Base-by-base conservation (phyloP, 1,284 basidiomycete genomes). In the Leccinum griseonigrum region DNA sequence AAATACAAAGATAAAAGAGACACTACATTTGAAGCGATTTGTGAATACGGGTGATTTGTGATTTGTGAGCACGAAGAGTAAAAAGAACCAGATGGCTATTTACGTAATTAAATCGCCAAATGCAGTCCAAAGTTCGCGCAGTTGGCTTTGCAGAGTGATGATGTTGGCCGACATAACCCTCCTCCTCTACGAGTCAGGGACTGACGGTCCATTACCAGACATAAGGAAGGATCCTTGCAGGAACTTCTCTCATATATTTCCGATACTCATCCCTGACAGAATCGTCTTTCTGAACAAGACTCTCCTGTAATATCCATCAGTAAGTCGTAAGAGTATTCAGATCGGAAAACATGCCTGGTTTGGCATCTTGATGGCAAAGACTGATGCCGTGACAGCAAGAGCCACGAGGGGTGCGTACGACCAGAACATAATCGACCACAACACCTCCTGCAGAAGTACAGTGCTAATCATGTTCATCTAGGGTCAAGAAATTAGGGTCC, bases 201-300 rank as follows among this genome's bases (percentile, higher is more conserved):
- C 5, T 50, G 22, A 48, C 18, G 7, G 10, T 22, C 13, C 22
- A 16, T 56, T 70, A 77, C 72, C 75, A 76, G n/a, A 78, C 43
- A 38, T 63, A 72, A 0, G 77, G 76, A 32, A 77, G 60, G n/a
- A 77, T 57, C 51, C 68, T 72, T 13, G 66, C 65, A 9, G 67
- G 70, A 22, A 78, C 75, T 13, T 66, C 59, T 40, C 69, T 68
- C 67, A 69, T 75, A 54, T 78, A 77, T 16, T 63, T 60, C 18
- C 16, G 57, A 53, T 77, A 77, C 26, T 71, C 74, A 2, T 63
- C 61, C 53, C 52, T 61, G 50, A 70, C 26, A 0, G 6, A 38
- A 3, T 61, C 60, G 14, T 71, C 68, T 16, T 60, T 43, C 54
- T 59, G 56, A 54, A 69, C 71, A 11, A 62, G 26, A 16, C 7